A percentile compares a stretch with the other conserved stretches of the same genome.
Evolutionary conservation across 2,329 filamentous ascomycete genomes (phyloP).

Genomic region (Penicillium sp.): DNA sequence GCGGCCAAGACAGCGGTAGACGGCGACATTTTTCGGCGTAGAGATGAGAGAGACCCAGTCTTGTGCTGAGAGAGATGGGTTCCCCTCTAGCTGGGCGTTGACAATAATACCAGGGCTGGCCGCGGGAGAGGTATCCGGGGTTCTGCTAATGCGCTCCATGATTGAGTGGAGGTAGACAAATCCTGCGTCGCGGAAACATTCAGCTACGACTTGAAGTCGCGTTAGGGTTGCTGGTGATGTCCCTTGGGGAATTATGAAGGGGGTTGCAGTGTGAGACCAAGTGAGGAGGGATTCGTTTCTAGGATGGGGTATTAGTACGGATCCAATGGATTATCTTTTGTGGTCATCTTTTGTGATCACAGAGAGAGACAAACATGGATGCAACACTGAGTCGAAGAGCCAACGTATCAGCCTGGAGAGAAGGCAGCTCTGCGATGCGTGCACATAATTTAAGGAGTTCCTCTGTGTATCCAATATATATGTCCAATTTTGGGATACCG

Average conservation of each 20-base stretch:
- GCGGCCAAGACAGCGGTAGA: constrained; percentile 30
- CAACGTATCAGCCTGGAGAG: constrained; percentile 20
- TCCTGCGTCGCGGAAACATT: constrained; percentile 40
- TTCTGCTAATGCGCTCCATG: constrained; percentile 30
- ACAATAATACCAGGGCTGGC: not conserved
- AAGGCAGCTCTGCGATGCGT: constrained; percentile 34
- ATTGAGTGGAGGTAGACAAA: constrained; percentile 41
- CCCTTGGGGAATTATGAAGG: constrained; percentile 35
- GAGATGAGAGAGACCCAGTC: constrained; percentile 26
- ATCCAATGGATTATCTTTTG: not conserved
- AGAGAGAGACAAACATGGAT: constrained; percentile 28
- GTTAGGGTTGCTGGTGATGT: constrained; percentile 27
- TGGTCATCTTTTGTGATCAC: too few relatives aligned
- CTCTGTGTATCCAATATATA: constrained; percentile 42
- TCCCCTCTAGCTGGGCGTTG: not conserved
- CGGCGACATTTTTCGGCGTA: constrained; percentile 28
- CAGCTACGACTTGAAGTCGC: constrained; percentile 38
- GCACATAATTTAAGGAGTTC: constrained; percentile 37
- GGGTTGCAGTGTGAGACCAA: constrained; percentile 32
- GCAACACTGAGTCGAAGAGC: constrained; percentile 29
- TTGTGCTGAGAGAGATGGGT: not conserved
- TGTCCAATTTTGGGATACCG: constrained; percentile 34
- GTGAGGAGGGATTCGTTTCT: constrained; percentile 35
- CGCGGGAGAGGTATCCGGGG: not conserved
- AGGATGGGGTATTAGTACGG: not conserved